Base-by-base conservation (phyloP, 2,329 filamentous ascomycete species). In the Aureobasidium zeae region DNA sequence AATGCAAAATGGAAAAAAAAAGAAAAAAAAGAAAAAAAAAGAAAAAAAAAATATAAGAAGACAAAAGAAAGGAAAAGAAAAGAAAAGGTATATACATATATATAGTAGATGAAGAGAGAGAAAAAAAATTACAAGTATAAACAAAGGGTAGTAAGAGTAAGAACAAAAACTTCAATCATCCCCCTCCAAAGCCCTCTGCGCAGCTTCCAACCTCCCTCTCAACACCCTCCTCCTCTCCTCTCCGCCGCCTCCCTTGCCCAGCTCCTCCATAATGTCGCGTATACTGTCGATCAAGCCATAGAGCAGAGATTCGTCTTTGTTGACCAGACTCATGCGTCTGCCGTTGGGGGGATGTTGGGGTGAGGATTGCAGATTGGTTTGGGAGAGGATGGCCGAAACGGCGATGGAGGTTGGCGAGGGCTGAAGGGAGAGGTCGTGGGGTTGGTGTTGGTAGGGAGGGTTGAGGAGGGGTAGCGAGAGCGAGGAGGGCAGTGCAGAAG, bases 191-290 rank as follows among this genome's bases (percentile, higher is more conserved):
- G 85, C 73, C 41, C 76, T 72, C 48, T 79, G 77, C 4, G 86
- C 87, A 41, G 78, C 76, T 52, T 93, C 85, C 38, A 94, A 71
- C 52, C 83, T 72, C 50, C 82, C 69, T 48, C 86, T 71, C 60
- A 83, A 78, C 47, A 81, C 69, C 44, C 79, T 70, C 37, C 72
- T 73, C 52, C 84, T 75, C 48, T 75, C 63, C 26, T 60, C 55
- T 71, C 72, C 45, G 65, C 69, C 41, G 58, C 66, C 49, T 37
- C 57, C 63, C 48, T 57, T 58, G 54, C 75, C 73, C 48, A 77
- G 56, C 45, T 67, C 64, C 26, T 62, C 59, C 44, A 72, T 74
- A 4, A 76, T 70, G 48, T 70, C 63, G 47, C 76, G 64, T 25
- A 80, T 61, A 44, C 69, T 67, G 31, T 77, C 72, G 4, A 77